Base-by-base conservation (phyloP, 1,139 yeast genomes). In the Hansenula anomala region DNA sequence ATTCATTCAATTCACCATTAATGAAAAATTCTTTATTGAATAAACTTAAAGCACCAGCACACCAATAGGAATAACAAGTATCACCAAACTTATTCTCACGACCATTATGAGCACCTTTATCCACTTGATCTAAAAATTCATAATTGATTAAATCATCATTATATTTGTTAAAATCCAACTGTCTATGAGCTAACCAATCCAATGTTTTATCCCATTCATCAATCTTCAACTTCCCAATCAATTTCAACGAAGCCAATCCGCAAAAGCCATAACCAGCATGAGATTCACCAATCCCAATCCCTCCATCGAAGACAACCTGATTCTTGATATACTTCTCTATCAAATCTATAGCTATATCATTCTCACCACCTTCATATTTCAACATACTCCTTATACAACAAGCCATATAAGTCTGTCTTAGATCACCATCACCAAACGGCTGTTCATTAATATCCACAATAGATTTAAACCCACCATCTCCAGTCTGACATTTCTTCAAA, bases 61-160 rank as follows among this genome's bases (percentile, higher is more conserved):
- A 75, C 98, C 98, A 92, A 73, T 90, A 92, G 9, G 87, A 76
- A 59, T 92, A 92, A 63, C 98, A 92, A 0, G 96, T 85, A 59
- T 92, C 98, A 4, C 85, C 83, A 37, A 72, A 74, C 58, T 92
- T 92, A 57, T 89, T 88, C 20, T 77, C 78, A 36, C 98, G 68
- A 0, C 98, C 98, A 59, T 89, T 88, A 58, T 88, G 83, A 0
- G 95, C 95, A 2, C 97, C 97, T 46, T 67, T 69, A 43, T 60
- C 71, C 4, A 45, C 47, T 3, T 33, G 47, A 44, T 60, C 65
- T n/a, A 38, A 40, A 25, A 30, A 40, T 3, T 46, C 54, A 20
- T 43, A 34, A 3, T 43, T 40, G 46, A 51, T 42, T 41, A 61
- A 37, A 13, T 44, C 48, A 6, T 30, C 25, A 30, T 50, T 52